These are phyloP conservation scores for Alternaria brassicicola DNA, from an alignment of 2,329 filamentous ascomycete species.

Conservation along the genomic window DNA sequence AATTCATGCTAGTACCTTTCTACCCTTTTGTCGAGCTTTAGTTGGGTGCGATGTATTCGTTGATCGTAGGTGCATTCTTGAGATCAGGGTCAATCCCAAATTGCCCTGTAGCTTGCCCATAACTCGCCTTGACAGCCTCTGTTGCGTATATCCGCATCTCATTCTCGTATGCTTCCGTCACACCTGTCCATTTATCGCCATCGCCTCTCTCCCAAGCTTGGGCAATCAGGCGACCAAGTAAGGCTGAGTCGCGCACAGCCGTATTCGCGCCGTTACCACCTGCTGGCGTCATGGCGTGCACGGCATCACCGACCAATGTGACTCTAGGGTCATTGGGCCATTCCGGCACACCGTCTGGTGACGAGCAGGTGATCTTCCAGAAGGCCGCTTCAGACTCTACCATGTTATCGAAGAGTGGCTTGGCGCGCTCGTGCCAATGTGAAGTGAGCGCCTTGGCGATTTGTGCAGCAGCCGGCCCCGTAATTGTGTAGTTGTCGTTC, in stretches of 20 bases:
- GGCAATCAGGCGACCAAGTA: constrained; percentile 49
- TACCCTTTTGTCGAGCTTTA: not conserved
- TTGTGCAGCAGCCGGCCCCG: constrained; percentile 62
- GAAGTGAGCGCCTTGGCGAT: constrained; percentile 62
- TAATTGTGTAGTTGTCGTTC: constrained; percentile 65
- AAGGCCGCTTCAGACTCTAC: constrained; percentile 63
- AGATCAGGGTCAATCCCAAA: constrained; percentile 30
- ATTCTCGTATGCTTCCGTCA: constrained; percentile 48
- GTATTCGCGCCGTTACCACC: constrained; percentile 56
- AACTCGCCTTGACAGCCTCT: constrained; percentile 59
- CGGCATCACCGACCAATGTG: constrained; percentile 54
- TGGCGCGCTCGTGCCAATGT: constrained; percentile 63
- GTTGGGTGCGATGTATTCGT: constrained; percentile 29
- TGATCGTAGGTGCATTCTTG: constrained; percentile 18
- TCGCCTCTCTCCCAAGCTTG: constrained; percentile 33
- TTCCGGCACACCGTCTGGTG: constrained; percentile 63
- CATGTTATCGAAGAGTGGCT: constrained; percentile 65
- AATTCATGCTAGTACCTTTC: too few relatives aligned
- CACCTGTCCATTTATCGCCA: constrained; percentile 34
- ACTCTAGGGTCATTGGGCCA: constrained; percentile 64
- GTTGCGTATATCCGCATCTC: constrained; percentile 47
- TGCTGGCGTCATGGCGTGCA: constrained; percentile 56
- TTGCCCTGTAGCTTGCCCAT: constrained; percentile 41
- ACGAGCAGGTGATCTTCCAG: constrained; percentile 70
- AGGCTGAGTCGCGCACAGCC: constrained; percentile 51